These are phyloP conservation scores for Diplodia mutila DNA, from an alignment of 2,329 filamentous ascomycete species.

Conservation along the genomic window DNA sequence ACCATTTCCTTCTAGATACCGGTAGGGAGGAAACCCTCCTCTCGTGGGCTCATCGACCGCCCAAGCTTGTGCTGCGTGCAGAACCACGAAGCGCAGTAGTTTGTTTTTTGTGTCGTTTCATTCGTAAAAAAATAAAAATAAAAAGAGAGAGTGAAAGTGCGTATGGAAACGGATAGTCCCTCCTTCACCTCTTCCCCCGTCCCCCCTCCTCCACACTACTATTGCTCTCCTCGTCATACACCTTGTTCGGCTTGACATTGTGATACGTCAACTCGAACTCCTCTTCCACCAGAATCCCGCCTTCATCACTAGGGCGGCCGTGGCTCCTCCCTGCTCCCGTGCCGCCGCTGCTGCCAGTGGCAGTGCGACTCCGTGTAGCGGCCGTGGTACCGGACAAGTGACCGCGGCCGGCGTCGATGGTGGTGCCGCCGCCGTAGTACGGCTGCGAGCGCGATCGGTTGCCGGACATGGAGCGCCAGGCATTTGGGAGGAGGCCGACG, in stretches of 20 bases:
- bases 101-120: background rate
- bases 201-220: background rate
- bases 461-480: slow-evolving; percentile 10
- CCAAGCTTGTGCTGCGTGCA: no score
- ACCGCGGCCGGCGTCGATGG: background rate
- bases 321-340: no score
- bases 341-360: background rate
- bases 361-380: background rate
- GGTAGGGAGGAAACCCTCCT: background rate
- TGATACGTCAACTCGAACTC: slow-evolving; percentile 18
- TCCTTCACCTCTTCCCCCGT: background rate
- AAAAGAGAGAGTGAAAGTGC: background rate
- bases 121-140: background rate
- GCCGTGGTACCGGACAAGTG: background rate
- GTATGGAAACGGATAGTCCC: no score
- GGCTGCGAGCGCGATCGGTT: background rate
- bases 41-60: no score
- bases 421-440: background rate
- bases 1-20: background rate
- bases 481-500: slow-evolving; percentile 3
- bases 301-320: background rate
- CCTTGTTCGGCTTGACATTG: background rate
- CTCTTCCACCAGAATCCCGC: slow-evolving; percentile 2
- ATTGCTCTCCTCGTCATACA: background rate
- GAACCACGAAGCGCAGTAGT: background rate